Percentiles rank a stretch among this genome's conserved stretches.
Conservation (phyloP, 495 filamentous ascomycete species). For the Aspergillus campestris region DNA sequence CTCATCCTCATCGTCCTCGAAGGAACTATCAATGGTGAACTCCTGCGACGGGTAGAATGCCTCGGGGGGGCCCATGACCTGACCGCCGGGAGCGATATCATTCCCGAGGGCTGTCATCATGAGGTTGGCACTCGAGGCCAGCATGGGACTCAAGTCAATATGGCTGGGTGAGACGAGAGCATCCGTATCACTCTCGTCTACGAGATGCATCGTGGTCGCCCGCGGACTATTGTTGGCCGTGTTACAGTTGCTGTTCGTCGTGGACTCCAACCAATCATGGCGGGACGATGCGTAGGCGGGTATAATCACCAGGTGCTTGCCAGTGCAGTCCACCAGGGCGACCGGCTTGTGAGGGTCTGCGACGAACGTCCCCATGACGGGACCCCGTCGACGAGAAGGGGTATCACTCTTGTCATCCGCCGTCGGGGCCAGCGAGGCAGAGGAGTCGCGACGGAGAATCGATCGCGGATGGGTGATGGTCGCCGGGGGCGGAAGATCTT, state of each 20-base stretch:
- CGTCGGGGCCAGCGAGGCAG: slow-evolving; percentile 35
- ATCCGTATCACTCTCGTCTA: slow-evolving; percentile 46
- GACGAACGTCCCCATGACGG: slow-evolving; percentile 46
- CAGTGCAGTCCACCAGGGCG: slow-evolving; percentile 59
- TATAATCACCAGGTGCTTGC: slow-evolving; percentile 64
- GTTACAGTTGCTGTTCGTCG: slow-evolving; percentile 40
- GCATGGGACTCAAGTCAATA: slow-evolving; percentile 47
- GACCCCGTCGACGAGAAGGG: slow-evolving; percentile 44
- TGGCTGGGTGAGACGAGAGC: slow-evolving; percentile 39
- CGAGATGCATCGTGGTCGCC: slow-evolving; percentile 37
- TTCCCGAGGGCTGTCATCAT: slow-evolving; percentile 65
- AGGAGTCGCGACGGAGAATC: slow-evolving; percentile 46
- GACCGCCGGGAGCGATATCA: slow-evolving; percentile 51
- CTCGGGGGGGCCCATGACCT: slow-evolving; percentile 63
- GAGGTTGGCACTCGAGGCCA: slow-evolving; percentile 60
- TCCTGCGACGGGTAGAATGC: slow-evolving; percentile 66
- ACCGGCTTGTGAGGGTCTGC: slow-evolving; percentile 60
- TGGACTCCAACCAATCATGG: slow-evolving; percentile 41
- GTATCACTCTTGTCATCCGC: slow-evolving; percentile 45
- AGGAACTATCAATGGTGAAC: slow-evolving; percentile 46
- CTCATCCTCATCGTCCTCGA: slow-evolving; percentile 50
- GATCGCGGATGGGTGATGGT: slow-evolving; percentile 48
- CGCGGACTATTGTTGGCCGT: slow-evolving; percentile 48
- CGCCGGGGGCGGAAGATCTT: slow-evolving; percentile 56
- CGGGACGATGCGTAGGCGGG: slow-evolving; percentile 43